Percentiles rank a stretch among this genome's conserved stretches.
phyloP scores from a whole-genome alignment of 2,329 filamentous ascomycete species.

The Ceratocystis variospora region DNA sequence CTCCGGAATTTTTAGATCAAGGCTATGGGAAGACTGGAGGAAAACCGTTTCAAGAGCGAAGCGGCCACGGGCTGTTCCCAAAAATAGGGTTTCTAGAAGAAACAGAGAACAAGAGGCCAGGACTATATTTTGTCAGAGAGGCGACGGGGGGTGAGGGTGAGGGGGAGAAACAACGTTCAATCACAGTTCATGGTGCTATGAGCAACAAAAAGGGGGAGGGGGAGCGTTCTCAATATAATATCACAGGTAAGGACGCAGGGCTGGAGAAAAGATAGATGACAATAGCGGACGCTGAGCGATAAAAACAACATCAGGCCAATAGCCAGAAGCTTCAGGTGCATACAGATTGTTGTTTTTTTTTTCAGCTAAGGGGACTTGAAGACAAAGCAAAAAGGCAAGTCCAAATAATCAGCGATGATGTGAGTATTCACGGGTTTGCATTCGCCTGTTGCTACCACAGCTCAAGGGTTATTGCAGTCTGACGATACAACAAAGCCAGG shows the following conservation, averaged over 20 bases:
- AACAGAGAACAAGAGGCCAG: background rate
- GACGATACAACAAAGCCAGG: background rate
- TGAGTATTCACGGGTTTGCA: background rate
- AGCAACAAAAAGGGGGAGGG: background rate
- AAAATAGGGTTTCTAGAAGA: background rate
- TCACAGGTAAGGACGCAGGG: no score
- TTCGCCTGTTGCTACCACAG: background rate
- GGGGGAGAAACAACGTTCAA: background rate
- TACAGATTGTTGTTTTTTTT: no score
- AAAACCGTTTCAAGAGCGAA: conserved; percentile 1
- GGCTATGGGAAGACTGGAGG: background rate
- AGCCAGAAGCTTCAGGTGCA: no score
- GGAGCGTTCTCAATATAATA: background rate
- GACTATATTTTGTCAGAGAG: background rate
- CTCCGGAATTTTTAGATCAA: background rate
- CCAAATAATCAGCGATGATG: background rate
- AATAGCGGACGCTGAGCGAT: background rate
- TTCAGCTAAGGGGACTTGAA: background rate
- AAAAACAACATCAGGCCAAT: no score
- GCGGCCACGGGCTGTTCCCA: background rate
- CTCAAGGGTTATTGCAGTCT: background rate
- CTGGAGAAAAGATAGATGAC: background rate
- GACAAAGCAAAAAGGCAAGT: background rate
- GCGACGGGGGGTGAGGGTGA: background rate
- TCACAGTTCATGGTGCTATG: background rate